Conservation (phyloP, 1,284 basidiomycete species). For the Moniliophthora roreri region DNA sequence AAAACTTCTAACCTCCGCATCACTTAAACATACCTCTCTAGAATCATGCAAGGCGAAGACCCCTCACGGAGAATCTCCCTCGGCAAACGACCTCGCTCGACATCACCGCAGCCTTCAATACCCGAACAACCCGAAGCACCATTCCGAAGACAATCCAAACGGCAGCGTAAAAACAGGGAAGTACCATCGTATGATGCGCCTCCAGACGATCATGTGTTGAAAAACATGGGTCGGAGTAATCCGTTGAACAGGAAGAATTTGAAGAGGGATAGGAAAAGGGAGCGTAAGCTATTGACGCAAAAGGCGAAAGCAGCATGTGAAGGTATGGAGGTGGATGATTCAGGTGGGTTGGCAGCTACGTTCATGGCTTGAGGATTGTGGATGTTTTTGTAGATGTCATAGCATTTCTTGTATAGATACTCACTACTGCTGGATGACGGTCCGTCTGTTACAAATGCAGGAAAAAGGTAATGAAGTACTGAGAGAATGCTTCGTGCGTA, state of each 20-base stretch:
- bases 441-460: not conserved
- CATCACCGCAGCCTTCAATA: conserved; percentile 26
- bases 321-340: conserved; percentile 43
- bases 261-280: conserved; percentile 59
- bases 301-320: conserved; percentile 45
- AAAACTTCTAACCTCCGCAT: conserved; percentile 6
- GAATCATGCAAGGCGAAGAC: conserved; percentile 20
- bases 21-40: not conserved
- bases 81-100: conserved; percentile 41
- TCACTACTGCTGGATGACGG: no score
- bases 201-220: conserved; percentile 38
- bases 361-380: conserved; percentile 40
- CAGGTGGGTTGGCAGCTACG: conserved; percentile 38
- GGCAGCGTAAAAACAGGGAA: conserved; percentile 53
- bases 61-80: conserved; percentile 38
- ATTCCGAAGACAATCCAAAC: conserved; percentile 50
- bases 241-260: conserved; percentile 55
- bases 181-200: conserved; percentile 49
- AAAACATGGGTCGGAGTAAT: conserved; percentile 49
- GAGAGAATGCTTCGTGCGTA: no score
- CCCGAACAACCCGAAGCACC: conserved; percentile 6
- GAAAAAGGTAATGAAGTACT: no score
- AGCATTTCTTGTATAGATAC: not conserved
- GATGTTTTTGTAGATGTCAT: not conserved
- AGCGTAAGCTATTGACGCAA: conserved; percentile 56